These are phyloP conservation scores for Zygosaccharomyces sapae DNA, from an alignment of 1,139 yeast species.

Conservation along the genomic window DNA sequence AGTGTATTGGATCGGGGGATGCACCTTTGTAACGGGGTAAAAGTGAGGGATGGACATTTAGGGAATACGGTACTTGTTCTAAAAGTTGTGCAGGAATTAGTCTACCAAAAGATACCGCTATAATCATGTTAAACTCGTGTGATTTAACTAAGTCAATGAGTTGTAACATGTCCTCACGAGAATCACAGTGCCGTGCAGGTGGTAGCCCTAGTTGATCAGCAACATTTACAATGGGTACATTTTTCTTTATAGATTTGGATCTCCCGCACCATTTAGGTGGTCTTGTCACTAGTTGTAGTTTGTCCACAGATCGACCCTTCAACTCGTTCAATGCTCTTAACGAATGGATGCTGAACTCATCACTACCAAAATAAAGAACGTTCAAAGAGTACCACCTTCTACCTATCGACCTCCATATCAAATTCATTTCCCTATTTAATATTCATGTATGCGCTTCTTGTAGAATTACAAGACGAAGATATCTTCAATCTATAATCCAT, in stretches of 20 bases:
- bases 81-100: slow-evolving; percentile 66
- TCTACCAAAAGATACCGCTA: slow-evolving; percentile 88
- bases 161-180: slow-evolving; percentile 46
- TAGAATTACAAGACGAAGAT: not conserved
- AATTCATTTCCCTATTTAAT: not conserved
- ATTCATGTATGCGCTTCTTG: not conserved
- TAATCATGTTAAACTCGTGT: slow-evolving; percentile 52
- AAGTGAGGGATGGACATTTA: slow-evolving; percentile 90
- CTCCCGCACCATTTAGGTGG: slow-evolving; percentile 71
- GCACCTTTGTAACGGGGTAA: slow-evolving; percentile 84
- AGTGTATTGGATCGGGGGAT: slow-evolving; percentile 82
- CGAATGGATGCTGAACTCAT: slow-evolving; percentile 62
- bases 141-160: slow-evolving; percentile 22
- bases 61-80: slow-evolving; percentile 47
- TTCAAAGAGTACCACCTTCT: slow-evolving; percentile 26
- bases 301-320: slow-evolving; percentile 38
- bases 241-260: slow-evolving; percentile 44
- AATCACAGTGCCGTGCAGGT: slow-evolving; percentile 56
- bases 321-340: slow-evolving; percentile 45
- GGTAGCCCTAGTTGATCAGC: slow-evolving; percentile 38
- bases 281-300: slow-evolving; percentile 62
- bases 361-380: slow-evolving; percentile 79
- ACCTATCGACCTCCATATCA: not conserved
- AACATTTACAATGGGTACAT: slow-evolving; percentile 53
- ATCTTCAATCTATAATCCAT: not conserved